A percentile compares a stretch with the other conserved stretches of the same genome.
Conservation (phyloP, 768 basidiomycete species). For the Boletus huronensis region DNA sequence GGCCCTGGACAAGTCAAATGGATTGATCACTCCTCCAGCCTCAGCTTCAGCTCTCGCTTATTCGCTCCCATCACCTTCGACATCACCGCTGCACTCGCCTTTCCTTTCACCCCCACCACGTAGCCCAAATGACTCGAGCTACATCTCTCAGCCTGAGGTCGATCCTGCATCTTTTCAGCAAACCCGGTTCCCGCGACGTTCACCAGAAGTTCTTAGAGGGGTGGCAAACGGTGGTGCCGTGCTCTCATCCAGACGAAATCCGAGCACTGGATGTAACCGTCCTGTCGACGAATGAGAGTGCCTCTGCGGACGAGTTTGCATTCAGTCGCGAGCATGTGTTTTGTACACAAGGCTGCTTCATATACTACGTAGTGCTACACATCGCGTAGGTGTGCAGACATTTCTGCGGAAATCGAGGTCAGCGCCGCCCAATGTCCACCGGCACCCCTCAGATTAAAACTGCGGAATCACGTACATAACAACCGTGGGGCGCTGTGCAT, state of each 20-base stretch:
- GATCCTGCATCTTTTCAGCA: slow-evolving; percentile 25
- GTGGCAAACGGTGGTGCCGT: slow-evolving; percentile 20
- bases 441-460: background rate
- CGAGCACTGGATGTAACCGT: slow-evolving; percentile 4
- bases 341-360: slow-evolving; percentile 1
- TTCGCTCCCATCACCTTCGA: slow-evolving; percentile 31
- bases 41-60: slow-evolving; percentile 7
- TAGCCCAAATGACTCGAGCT: slow-evolving; percentile 9
- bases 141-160: slow-evolving; percentile 34
- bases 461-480: background rate
- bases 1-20: slow-evolving; percentile 55
- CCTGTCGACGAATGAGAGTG: slow-evolving; percentile 13
- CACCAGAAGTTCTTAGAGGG: slow-evolving; percentile 11
- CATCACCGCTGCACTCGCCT: slow-evolving; percentile 17
- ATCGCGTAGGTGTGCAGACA: background rate
- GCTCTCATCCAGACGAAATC: slow-evolving; percentile 17
- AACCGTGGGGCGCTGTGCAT: too few relatives aligned
- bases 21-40: slow-evolving; percentile 65
- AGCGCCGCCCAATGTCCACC: background rate
- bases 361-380: background rate
- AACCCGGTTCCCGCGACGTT: slow-evolving; percentile 42
- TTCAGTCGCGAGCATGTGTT: background rate
- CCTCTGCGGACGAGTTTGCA: background rate
- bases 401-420: background rate
- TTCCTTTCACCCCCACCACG: slow-evolving; percentile 27